phyloP scores from a whole-genome alignment of 768 basidiomycete genomes.

The Ramaria sp. region DNA sequence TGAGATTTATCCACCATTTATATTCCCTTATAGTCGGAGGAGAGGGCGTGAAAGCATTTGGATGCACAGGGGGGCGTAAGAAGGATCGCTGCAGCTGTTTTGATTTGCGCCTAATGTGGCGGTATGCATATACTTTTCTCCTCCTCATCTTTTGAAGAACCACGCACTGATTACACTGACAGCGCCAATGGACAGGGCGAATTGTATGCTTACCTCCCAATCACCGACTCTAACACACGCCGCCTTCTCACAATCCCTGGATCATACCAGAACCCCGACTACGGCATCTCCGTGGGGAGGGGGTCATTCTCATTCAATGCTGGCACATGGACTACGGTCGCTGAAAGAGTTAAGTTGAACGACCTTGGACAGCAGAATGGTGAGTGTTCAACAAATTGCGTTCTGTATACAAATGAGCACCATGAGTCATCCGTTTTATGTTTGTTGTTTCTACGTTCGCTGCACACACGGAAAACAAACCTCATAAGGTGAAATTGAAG shows the following conservation, averaged over 20 bases:
- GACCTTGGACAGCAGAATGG: slow-evolving; percentile 60
- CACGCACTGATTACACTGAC: neutral
- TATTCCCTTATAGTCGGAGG: slow-evolving; percentile 38
- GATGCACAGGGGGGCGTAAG: slow-evolving; percentile 58
- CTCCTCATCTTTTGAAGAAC: neutral
- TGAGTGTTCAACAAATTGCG: slow-evolving; percentile 16
- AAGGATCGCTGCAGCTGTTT: slow-evolving; percentile 38
- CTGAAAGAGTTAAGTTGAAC: slow-evolving; percentile 66
- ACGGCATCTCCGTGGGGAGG: slow-evolving; percentile 59
- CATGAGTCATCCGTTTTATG: neutral
- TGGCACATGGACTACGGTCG: slow-evolving; percentile 59
- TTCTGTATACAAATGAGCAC: neutral
- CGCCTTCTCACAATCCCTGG: slow-evolving; percentile 29
- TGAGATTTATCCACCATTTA: neutral
- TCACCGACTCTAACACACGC: slow-evolving; percentile 21
- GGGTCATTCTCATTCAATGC: slow-evolving; percentile 54
- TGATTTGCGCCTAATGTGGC: slow-evolving; percentile 65
- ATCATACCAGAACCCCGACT: slow-evolving; percentile 49
- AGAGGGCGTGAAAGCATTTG: slow-evolving; percentile 33
- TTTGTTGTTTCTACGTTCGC: neutral
- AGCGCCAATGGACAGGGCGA: slow-evolving; percentile 43
- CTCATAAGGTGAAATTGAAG: slow-evolving; percentile 37
- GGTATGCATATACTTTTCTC: slow-evolving; percentile 16
- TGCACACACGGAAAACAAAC: too few relatives aligned
- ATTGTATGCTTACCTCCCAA: slow-evolving; percentile 62